These are phyloP conservation scores for Gossypium aridum DNA, from an alignment of 441 rosid species.

Conservation along the genomic window DNA sequence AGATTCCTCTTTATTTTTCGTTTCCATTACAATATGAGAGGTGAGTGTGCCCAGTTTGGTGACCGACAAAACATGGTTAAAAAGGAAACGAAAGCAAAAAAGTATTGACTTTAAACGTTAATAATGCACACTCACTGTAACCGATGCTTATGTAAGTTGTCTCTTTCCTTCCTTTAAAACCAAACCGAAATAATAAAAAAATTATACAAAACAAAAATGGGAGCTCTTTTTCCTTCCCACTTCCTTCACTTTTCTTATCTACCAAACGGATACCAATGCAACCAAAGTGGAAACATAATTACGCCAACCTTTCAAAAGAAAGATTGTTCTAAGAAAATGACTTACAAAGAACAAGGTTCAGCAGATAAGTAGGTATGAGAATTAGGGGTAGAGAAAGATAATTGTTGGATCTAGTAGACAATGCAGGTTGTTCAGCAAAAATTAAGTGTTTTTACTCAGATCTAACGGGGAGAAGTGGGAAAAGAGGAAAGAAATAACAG, in stretches of 20 bases:
- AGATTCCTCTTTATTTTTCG: neutral
- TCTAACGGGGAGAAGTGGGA: conserved; percentile 1
- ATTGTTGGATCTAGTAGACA: conserved; percentile 25
- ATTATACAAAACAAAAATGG: neutral
- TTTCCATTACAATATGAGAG: neutral
- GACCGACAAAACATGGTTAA: conserved; percentile 13
- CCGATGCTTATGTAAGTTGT: conserved; percentile 18
- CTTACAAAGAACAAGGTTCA: neutral
- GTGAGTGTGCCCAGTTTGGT: neutral
- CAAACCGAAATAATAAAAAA: neutral
- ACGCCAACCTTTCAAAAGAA: neutral
- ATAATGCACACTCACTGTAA: conserved; percentile 15
- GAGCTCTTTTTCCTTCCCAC: conserved; percentile 2
- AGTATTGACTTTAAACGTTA: neutral
- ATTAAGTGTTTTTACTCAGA: conserved; percentile 17
- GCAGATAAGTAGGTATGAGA: neutral
- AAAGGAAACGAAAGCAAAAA: neutral
- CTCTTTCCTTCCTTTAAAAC: conserved; percentile 12
- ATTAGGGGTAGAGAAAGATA: neutral
- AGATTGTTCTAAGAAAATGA: neutral
- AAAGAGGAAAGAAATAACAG: neutral
- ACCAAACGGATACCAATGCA: conserved; percentile 14
- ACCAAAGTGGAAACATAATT: neutral
- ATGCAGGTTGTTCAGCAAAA: conserved; percentile 20
- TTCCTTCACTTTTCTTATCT: conserved; percentile 16